A percentile compares a stretch with the other conserved stretches of the same genome.
These are phyloP conservation scores for Phanerodontia chrysosporium DNA, from an alignment of 768 basidiomycete species.

Conservation along the genomic window DNA sequence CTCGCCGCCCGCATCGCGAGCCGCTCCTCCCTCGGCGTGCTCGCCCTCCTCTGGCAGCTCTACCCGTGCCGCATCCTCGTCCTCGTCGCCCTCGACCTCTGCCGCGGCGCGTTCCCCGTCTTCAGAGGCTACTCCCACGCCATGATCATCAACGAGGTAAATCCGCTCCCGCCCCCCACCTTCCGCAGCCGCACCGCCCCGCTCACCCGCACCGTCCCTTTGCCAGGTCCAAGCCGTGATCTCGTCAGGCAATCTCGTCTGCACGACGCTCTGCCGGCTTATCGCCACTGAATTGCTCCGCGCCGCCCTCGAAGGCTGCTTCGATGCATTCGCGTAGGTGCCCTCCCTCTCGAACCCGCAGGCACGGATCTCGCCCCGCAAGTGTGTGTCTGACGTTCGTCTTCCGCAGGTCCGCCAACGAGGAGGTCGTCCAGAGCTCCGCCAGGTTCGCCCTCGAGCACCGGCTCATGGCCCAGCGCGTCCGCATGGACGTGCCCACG, in stretches of 20 bases:
- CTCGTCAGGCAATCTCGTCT: conserved; percentile 67
- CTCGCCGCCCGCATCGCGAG: conserved; percentile 55
- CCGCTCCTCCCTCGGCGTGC: conserved; percentile 52
- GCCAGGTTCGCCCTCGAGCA: conserved; percentile 74
- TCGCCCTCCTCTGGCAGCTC: conserved; percentile 44
- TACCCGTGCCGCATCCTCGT: conserved; percentile 69
- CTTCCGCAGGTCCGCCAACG: conserved; percentile 59
- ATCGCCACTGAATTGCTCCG: conserved; percentile 60
- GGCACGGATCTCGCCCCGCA: no score
- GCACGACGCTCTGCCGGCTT: conserved; percentile 57
- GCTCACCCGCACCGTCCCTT: conserved; percentile 3
- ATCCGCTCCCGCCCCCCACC: conserved; percentile 19
- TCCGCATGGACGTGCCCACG: conserved; percentile 75
- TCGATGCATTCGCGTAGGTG: conserved; percentile 74
- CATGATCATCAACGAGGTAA: conserved; percentile 77
- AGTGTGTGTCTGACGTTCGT: no score
- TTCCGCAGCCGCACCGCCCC: neutral
- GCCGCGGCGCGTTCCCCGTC: conserved; percentile 75
- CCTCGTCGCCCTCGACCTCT: conserved; percentile 65
- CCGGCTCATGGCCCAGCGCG: conserved; percentile 71
- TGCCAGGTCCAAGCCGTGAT: conserved; percentile 69
- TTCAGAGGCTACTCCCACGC: conserved; percentile 86
- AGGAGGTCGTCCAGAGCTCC: conserved; percentile 67
- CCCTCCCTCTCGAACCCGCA: no score
- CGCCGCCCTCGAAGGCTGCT: conserved; percentile 55